A percentile compares a stretch with the other conserved stretches of the same genome.
Evolutionary conservation across 163 green algal genomes (phyloP).

Genomic region (Coccomyxa subellipsoidea): DNA sequence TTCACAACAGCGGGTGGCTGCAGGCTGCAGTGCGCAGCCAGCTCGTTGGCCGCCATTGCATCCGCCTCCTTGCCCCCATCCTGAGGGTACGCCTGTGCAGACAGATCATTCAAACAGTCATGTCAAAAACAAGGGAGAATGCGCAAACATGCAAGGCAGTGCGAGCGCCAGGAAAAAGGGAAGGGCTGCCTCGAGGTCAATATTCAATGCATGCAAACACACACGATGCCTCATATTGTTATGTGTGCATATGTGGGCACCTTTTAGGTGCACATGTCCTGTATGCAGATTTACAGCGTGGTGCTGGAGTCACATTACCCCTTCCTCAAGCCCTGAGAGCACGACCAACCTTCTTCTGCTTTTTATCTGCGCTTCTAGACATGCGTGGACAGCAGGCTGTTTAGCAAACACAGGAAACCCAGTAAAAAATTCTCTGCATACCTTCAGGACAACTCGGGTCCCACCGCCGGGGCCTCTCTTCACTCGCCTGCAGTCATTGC

Average conservation of each 20-base stretch:
- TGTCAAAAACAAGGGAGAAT: too few species aligned
- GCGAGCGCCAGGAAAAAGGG: neutral
- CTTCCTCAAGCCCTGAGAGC: too few species aligned
- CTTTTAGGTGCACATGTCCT: too few species aligned
- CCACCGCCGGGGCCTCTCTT: neutral
- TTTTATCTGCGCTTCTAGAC: neutral
- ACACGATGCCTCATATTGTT: too few species aligned
- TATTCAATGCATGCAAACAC: neutral
- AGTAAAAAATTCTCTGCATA: neutral
- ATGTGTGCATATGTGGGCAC: too few species aligned
- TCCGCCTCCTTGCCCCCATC: constrained; percentile 19
- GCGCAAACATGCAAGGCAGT: too few species aligned
- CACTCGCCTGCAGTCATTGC: neutral
- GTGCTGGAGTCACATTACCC: too few species aligned
- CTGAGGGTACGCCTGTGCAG: constrained; percentile 35
- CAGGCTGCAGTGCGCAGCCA: constrained; percentile 34
- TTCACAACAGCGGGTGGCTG: constrained; percentile 16
- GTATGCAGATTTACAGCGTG: too few species aligned
- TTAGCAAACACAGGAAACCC: neutral
- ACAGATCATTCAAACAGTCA: too few species aligned
- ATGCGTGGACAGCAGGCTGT: neutral
- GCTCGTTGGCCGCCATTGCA: constrained; percentile 45
- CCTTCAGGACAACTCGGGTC: constrained; percentile 6
- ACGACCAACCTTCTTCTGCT: too few species aligned
- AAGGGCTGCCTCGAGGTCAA: neutral